A percentile compares a stretch with the other conserved stretches of the same genome.
phyloP scores from a whole-genome alignment of 192 early-diverging fungal genomes.

The Geosiphon pyriformis region DNA sequence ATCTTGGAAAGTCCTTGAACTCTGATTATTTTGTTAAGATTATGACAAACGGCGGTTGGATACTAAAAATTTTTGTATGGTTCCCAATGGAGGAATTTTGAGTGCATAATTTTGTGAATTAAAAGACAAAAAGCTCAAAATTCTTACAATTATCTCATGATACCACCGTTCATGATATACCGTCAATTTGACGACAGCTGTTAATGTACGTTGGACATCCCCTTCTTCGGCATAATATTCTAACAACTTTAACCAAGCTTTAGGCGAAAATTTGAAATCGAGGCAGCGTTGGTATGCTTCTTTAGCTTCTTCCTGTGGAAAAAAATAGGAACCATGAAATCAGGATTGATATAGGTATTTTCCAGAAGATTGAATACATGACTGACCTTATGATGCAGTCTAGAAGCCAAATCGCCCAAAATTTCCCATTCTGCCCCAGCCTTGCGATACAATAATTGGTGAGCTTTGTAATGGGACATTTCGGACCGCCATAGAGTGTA shows the following conservation, averaged over 20 bases:
- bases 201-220: constrained; percentile 73
- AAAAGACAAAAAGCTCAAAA: constrained; percentile 6
- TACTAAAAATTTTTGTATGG: constrained; percentile 61
- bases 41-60: constrained; percentile 80
- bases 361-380: constrained; percentile 12
- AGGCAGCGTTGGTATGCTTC: constrained; percentile 85
- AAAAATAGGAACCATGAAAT: neutral
- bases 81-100: no score
- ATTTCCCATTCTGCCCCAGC: constrained; percentile 98
- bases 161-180: constrained; percentile 87
- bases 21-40: constrained; percentile 79
- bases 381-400: constrained; percentile 72
- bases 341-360: neutral
- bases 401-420: constrained; percentile 85
- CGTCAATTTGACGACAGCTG: constrained; percentile 76
- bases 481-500: constrained; percentile 93
- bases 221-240: constrained; percentile 76
- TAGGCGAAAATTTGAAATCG: constrained; percentile 87
- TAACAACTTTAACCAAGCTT: constrained; percentile 82
- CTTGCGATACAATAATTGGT: constrained; percentile 80
- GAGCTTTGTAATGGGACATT: constrained; percentile 67
- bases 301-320: constrained; percentile 74
- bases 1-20: constrained; percentile 90
- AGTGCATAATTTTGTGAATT: no score
- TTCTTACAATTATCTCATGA: constrained; percentile 77